Conservation (phyloP, 306 rosid species). For the Cucumis hystrix region DNA sequence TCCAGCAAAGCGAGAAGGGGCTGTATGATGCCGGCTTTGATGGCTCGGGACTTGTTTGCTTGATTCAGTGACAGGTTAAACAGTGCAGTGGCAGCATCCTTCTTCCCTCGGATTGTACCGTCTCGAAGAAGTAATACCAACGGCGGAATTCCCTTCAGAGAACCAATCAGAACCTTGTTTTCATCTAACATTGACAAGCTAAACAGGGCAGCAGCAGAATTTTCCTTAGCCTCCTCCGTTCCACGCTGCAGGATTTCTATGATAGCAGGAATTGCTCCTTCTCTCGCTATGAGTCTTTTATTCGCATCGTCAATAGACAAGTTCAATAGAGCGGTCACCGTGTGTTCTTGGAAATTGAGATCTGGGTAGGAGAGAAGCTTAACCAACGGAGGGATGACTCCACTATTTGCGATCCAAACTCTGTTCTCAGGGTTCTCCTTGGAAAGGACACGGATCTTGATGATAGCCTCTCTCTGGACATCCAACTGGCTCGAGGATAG, state of each 20-base stretch:
- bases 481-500: constrained; percentile 36
- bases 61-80: constrained; percentile 55
- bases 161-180: constrained; percentile 48
- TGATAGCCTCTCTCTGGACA: constrained; percentile 54
- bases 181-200: constrained; percentile 86
- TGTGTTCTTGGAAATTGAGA: constrained; percentile 59
- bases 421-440: constrained; percentile 74
- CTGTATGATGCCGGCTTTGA: constrained; percentile 47
- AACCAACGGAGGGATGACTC: constrained; percentile 68
- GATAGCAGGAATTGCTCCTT: constrained; percentile 73
- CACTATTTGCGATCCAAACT: constrained; percentile 46
- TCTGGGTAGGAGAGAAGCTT: constrained; percentile 60
- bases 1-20: constrained; percentile 43
- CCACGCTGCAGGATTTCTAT: constrained; percentile 62
- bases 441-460: constrained; percentile 55
- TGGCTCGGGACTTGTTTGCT: constrained; percentile 55
- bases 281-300: constrained; percentile 48
- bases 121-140: constrained; percentile 39
- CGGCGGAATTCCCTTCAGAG: constrained; percentile 47
- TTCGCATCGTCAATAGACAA: constrained; percentile 66
- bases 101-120: constrained; percentile 67
- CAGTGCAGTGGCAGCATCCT: constrained; percentile 76
- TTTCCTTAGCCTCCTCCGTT: constrained; percentile 55
- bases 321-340: constrained; percentile 69
- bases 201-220: constrained; percentile 74